A percentile compares a stretch with the other conserved stretches of the same genome.
Evolutionary conservation across 2,329 filamentous ascomycete genomes (phyloP).

Genomic region (Dactylellina cionopaga): DNA sequence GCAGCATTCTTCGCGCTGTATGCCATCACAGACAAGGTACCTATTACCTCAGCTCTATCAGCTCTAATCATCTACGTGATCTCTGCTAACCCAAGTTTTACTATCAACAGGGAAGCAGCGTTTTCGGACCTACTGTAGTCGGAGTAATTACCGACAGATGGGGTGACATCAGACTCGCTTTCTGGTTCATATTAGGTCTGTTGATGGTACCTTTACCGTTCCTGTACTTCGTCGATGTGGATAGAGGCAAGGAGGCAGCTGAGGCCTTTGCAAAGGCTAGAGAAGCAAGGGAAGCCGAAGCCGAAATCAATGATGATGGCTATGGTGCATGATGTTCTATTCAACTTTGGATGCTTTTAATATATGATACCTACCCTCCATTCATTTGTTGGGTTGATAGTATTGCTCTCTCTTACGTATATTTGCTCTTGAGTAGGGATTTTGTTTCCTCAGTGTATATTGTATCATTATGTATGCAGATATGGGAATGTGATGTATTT

Average conservation of each 20-base stretch:
- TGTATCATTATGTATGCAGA: conserved; percentile 19
- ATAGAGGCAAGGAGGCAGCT: conserved; percentile 70
- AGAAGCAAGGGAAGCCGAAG: conserved; percentile 7
- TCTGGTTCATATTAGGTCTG: conserved; percentile 88
- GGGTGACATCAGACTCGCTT: conserved; percentile 83
- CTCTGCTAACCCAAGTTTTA: too few relatives aligned
- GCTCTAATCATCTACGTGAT: neutral
- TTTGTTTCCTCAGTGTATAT: neutral
- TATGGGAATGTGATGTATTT: conserved; percentile 17
- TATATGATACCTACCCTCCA: too few relatives aligned
- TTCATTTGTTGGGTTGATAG: neutral
- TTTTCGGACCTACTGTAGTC: conserved; percentile 94
- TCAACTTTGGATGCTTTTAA: neutral
- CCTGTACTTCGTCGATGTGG: conserved; percentile 85
- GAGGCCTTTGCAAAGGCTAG: conserved; percentile 32
- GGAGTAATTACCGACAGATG: conserved; percentile 88
- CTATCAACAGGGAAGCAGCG: conserved; percentile 64
- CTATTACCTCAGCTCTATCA: neutral
- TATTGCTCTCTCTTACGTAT: neutral
- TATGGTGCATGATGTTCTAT: neutral
- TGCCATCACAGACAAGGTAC: conserved; percentile 88
- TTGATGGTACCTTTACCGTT: conserved; percentile 85
- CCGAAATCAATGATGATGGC: neutral
- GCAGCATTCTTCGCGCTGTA: conserved; percentile 97
- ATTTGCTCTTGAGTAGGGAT: conserved; percentile 8